These are phyloP conservation scores for Phalaenopsis hybrid DNA, from an alignment of 116 monocot genomes.

Conservation along the genomic window DNA sequence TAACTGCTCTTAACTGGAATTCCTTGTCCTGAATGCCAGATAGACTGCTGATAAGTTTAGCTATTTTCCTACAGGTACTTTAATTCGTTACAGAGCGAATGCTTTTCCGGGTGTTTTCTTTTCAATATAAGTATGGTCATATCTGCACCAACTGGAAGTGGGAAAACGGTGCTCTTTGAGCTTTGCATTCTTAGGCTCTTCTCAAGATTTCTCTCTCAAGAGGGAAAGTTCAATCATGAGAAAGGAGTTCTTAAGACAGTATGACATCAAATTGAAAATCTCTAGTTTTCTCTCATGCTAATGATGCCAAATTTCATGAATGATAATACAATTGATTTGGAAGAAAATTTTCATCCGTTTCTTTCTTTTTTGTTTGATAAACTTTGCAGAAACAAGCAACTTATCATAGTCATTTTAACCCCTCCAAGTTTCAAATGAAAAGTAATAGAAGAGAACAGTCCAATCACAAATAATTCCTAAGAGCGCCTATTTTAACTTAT, in stretches of 20 bases:
- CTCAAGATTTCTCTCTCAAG: constrained; percentile 70
- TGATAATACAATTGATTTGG: background rate
- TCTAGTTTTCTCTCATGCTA: background rate
- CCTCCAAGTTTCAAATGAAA: too few relatives aligned
- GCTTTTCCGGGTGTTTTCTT: constrained; percentile 68
- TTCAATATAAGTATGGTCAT: constrained; percentile 95
- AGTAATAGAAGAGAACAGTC: too few relatives aligned
- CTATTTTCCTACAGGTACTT: constrained; percentile 57
- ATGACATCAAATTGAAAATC: constrained; percentile 6
- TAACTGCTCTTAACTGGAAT: background rate
- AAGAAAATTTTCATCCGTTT: background rate
- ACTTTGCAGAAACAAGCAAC: background rate
- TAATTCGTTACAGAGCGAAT: constrained; percentile 96
- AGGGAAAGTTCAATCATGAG: constrained; percentile 58
- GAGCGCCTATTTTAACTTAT: too few relatives aligned
- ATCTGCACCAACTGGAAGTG: constrained; percentile 98
- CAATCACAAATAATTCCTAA: too few relatives aligned
- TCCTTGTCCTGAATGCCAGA: background rate
- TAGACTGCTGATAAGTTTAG: constrained; percentile 2
- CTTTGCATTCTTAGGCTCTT: constrained; percentile 92
- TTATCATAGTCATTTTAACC: too few relatives aligned
- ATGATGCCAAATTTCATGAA: background rate
- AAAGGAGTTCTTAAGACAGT: constrained; percentile 91
- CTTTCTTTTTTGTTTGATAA: background rate
- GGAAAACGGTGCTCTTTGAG: constrained; percentile 96